Conservation (phyloP, 2,329 filamentous ascomycete genomes). For the Trichoderma polysporum region DNA sequence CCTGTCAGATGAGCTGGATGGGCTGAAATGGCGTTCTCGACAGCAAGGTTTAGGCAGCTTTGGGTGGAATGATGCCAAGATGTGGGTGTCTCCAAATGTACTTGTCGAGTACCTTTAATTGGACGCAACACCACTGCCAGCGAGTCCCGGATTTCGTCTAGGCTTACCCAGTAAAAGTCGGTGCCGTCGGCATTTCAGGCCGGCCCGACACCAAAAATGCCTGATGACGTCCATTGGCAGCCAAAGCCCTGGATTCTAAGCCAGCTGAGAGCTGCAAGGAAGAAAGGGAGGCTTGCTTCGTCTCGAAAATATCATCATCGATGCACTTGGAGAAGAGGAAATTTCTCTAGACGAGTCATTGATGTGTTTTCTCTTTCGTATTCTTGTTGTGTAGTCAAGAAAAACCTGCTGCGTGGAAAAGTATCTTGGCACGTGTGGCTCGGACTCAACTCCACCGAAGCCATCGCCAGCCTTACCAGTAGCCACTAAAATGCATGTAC, state of each 20-base stretch:
- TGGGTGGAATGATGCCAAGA: not conserved
- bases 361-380: too few relatives aligned
- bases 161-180: not conserved
- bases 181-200: not conserved
- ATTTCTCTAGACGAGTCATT: too few relatives aligned
- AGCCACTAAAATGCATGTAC: not conserved
- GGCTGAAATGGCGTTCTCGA: not conserved
- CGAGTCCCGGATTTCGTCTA: not conserved
- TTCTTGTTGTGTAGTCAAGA: too few relatives aligned
- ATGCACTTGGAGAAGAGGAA: too few relatives aligned
- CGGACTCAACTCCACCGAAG: not conserved
- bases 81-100: not conserved
- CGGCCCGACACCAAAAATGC: not conserved
- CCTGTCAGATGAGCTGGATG: not conserved
- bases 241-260: not conserved
- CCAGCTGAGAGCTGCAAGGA: not conserved
- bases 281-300: not conserved
- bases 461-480: not conserved
- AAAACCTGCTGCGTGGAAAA: too few relatives aligned
- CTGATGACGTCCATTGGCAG: not conserved
- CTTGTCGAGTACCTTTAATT: not conserved
- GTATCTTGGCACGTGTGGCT: too few relatives aligned
- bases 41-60: not conserved
- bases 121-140: not conserved
- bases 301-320: not conserved